Evolutionary conservation across 768 basidiomycete species (phyloP), one percentile per base, ranked within the genome.

Genomic region (Lentinula raphanica): DNA sequence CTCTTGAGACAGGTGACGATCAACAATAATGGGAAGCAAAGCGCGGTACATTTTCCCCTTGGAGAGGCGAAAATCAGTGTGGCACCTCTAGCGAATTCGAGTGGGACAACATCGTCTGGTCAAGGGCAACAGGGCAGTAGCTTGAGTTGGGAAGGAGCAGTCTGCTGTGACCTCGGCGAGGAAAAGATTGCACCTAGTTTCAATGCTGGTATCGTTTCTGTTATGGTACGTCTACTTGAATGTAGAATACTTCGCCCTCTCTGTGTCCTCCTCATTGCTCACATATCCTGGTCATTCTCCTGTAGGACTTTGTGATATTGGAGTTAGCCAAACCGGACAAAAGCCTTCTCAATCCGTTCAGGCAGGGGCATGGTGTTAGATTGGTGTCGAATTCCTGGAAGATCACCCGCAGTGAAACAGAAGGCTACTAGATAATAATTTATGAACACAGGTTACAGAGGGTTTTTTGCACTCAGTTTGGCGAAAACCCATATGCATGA

Each of bases 241-340:
- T n/a, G n/a, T n/a, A n/a, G n/a, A n/a, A n/a, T n/a, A n/a, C n/a
- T n/a, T n/a, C n/a, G n/a, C n/a, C n/a, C n/a, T n/a, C n/a, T n/a
- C n/a, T n/a, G n/a, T n/a, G n/a, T n/a, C n/a, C n/a, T n/a, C n/a
- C 29, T 23, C 11, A 13, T 51, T 9, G 49, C 49, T 51, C 5
- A 8, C 29, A 8, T 19, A 21, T 5, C 15, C 12, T 49, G n/a
- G n/a, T n/a, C n/a, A n/a, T 13, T 29, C 5, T 25, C 7, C n/a
- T 36, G 25, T 23, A 57, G 56, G 56, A 57, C 36, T 57, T 57
- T 25, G 23, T 57, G 25, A 21, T 45, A n/a, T 17, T 57, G 28
- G 45, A 57, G n/a, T 19, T 57, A 17, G 35, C 56, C 25, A 57
- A 49, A 40, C 4, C 29, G 23, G 5, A 39, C 27, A 27, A 0